Conservation (phyloP, 2,329 filamentous ascomycete genomes). For the Aspergillus unguis region DNA sequence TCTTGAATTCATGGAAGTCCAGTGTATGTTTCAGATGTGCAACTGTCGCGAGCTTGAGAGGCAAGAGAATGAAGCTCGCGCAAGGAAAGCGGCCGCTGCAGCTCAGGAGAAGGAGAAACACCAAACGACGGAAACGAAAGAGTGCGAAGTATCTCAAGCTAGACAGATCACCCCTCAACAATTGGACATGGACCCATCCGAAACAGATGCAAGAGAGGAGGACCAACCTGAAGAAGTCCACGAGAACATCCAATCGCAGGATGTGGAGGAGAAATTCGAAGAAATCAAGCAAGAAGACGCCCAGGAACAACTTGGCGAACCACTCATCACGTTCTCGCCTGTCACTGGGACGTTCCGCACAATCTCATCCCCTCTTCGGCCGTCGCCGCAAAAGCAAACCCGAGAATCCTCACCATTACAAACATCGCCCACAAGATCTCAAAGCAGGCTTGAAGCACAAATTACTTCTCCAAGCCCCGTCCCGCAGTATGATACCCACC, state of each 20-base stretch:
- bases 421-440: conserved; percentile 5
- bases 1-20: conserved; percentile 50
- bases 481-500: conserved; percentile 11
- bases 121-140: background rate
- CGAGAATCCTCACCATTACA: conserved; percentile 19
- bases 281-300: background rate
- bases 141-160: background rate
- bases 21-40: conserved; percentile 49
- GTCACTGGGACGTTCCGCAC: conserved; percentile 44
- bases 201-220: background rate
- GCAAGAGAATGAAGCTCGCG: conserved; percentile 38
- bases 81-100: conserved; percentile 27
- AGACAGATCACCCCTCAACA: background rate
- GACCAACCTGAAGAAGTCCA: background rate
- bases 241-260: conserved; percentile 5
- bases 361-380: conserved; percentile 36
- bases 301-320: conserved; percentile 28
- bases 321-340: conserved; percentile 42
- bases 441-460: conserved; percentile 8
- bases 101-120: conserved; percentile 26
- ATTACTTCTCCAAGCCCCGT: conserved; percentile 8
- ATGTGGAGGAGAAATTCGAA: background rate
- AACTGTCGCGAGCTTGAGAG: conserved; percentile 47
- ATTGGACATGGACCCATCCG: background rate
- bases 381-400: conserved; percentile 24